Evolutionary conservation across 345 rosid genomes (phyloP), one percentile per base, ranked within the genome.

Genomic region (Abelmoschus esculentus): DNA sequence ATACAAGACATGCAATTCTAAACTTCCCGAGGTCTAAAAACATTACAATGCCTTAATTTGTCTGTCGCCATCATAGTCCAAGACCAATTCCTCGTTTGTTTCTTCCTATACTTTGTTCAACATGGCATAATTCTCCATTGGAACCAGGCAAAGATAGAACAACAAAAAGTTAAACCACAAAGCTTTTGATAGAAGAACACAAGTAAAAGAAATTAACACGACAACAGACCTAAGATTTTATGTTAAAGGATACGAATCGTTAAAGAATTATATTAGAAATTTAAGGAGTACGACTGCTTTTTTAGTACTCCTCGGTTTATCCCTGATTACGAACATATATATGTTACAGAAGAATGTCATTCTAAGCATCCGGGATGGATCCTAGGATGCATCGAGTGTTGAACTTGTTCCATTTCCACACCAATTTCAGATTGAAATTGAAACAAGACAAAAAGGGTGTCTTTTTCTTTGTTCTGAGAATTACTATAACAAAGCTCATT

Each of bases 401-500:
- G 17, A 17, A 52, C n/a, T 17, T 52, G 56, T 31, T 31, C 32
- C 32, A 3, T 1, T 22, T 22, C 26, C 26, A 22, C 32, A 31
- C 3, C 32, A 31, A 14, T 49, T n/a, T 5, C 3, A 50, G 4
- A 17, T 14, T 5, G 14, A n/a, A 50, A 17, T 31, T 4, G 32
- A n/a, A 50, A 50, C 18, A 50, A 50, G 18, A n/a, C 56, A 50
- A 15, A 22, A 14, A n/a, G 22, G 26, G 56, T 52, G 9, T 6
- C 22, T 3, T 52, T 57, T 5, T 13, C 69, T 46, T 63, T 40
- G 53, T 63, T 18, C 9, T 46, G 69, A 26, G 2, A 65, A 44
- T 65, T 46, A 13, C 69, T 65, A 65, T 22, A 44, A 65, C 69
- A 65, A 65, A 46, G 69, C 38, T 44, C 11, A 0, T 65, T 44